Conservation (phyloP, 768 basidiomycete genomes). For the Lentinula lateritia region DNA sequence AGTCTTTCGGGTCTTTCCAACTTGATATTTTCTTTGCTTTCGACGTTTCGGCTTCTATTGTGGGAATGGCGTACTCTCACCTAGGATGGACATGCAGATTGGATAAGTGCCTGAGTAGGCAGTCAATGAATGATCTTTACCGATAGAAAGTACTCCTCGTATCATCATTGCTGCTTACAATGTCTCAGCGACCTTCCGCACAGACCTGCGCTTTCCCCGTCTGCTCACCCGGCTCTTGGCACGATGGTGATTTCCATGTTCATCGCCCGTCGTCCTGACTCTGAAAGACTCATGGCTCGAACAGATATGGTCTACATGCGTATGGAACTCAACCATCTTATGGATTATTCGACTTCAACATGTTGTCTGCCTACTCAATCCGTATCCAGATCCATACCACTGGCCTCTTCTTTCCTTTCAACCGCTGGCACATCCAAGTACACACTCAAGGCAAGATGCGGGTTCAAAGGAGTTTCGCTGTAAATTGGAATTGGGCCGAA, state of each 20-base stretch:
- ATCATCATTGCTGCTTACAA: not conserved
- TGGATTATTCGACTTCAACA: not conserved
- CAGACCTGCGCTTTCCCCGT: not conserved
- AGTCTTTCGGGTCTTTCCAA: too few species aligned
- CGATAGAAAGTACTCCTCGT: too few species aligned
- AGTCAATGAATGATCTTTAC: not conserved
- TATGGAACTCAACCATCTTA: conserved; percentile 10
- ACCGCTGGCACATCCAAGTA: conserved; percentile 14
- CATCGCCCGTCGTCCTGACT: not conserved
- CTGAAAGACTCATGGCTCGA: not conserved
- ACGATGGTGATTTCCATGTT: conserved; percentile 14
- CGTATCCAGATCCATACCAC: conserved; percentile 14
- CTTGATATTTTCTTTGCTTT: not conserved
- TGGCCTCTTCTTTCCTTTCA: conserved; percentile 19
- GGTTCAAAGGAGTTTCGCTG: conserved; percentile 14
- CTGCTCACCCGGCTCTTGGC: conserved; percentile 11
- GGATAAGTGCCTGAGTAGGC: conserved; percentile 9
- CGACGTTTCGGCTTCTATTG: conserved; percentile 2
- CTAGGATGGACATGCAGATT: conserved; percentile 8
- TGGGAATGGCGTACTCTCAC: conserved; percentile 15
- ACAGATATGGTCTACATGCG: conserved; percentile 16
- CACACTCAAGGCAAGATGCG: conserved; percentile 11
- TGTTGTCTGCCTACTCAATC: not conserved
- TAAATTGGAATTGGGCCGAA: conserved; percentile 20
- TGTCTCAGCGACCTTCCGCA: conserved; percentile 14